Evolutionary conservation across 1,284 basidiomycete species (phyloP).

Genomic region (Vanrija humicola): DNA sequence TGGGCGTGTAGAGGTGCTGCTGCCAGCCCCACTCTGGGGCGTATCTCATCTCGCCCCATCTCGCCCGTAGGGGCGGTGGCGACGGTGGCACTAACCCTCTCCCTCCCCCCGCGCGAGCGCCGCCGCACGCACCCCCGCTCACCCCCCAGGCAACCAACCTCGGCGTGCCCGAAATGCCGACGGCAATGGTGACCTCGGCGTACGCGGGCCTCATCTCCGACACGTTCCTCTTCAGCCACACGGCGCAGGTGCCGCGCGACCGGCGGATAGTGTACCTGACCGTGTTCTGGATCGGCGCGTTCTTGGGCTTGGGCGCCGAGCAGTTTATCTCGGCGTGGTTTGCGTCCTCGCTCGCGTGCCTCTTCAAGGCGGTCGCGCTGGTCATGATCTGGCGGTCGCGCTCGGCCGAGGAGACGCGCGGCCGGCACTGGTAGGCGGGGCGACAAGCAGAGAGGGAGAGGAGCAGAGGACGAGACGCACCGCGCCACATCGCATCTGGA

Average conservation of each 20-base stretch:
- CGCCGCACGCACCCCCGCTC: not conserved
- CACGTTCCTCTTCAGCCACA: conserved; percentile 17
- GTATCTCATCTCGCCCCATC: no score
- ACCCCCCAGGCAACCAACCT: conserved; percentile 21
- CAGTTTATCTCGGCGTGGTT: conserved; percentile 4
- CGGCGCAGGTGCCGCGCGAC: conserved; percentile 14
- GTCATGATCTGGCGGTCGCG: not conserved
- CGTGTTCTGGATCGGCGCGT: conserved; percentile 24
- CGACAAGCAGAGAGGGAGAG: no score
- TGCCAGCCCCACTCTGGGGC: no score
- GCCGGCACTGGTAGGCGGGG: no score
- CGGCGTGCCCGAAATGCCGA: conserved; percentile 25
- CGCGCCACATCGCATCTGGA: no score
- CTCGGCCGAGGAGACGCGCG: not conserved
- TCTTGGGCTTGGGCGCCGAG: conserved; percentile 16
- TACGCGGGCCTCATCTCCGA: conserved; percentile 28
- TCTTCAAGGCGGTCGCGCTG: conserved; percentile 8
- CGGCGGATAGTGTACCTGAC: conserved; percentile 24
- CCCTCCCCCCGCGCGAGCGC: not conserved
- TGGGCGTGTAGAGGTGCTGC: not conserved
- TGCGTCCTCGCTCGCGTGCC: conserved; percentile 4
- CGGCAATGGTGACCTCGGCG: conserved; percentile 29
- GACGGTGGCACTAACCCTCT: no score
- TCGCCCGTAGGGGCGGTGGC: no score
- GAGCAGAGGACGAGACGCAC: no score